Base-by-base conservation (phyloP, 257 asterid genomes). In the Misopates orontium region DNA sequence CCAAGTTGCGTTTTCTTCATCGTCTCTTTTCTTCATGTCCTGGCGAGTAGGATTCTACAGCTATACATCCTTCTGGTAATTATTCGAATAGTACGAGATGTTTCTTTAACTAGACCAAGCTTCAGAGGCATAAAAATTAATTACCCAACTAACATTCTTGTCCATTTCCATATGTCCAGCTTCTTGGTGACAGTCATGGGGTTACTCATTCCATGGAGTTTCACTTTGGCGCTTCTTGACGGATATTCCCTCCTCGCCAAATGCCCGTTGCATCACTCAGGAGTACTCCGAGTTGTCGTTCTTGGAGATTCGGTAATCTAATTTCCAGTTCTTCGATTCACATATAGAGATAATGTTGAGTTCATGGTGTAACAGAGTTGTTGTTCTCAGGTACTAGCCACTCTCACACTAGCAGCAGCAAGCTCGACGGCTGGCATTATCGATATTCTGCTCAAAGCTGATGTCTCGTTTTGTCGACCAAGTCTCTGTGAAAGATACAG, bases 61-160 rank as follows among this genome's bases (percentile, higher is more conserved):
- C 83, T 89, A 87, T 62, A 87, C 96, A 18, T 79, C 93, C 75
- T 89, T 89, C 47, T 81, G 96, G 96, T 89, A 84, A 65, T 44
- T 20, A 54, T 67, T 21, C n/a, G n/a, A n/a, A n/a, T n/a, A n/a
- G n/a, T n/a, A n/a, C n/a, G n/a, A n/a, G n/a, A n/a, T n/a, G n/a
- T n/a, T n/a, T n/a, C n/a, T n/a, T n/a, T n/a, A n/a, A n/a, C n/a
- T n/a, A n/a, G n/a, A n/a, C n/a, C n/a, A n/a, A n/a, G n/a, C n/a
- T n/a, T 28, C 36, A 28, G 7, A 28, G 4, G 7, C 36, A 7
- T 28, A 28, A 28, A 28, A 2, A 2, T 7, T 28, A 2, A 2
- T 28, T 36, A 5, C 4, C 19, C n/a, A 10, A 45, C 19, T 75
- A 59, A 58, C 48, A 25, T n/a, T 10, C 22, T 60, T 3, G 8